Conservation (phyloP, 352 stramenopile species). For the Globisporangium cederbergense region DNA sequence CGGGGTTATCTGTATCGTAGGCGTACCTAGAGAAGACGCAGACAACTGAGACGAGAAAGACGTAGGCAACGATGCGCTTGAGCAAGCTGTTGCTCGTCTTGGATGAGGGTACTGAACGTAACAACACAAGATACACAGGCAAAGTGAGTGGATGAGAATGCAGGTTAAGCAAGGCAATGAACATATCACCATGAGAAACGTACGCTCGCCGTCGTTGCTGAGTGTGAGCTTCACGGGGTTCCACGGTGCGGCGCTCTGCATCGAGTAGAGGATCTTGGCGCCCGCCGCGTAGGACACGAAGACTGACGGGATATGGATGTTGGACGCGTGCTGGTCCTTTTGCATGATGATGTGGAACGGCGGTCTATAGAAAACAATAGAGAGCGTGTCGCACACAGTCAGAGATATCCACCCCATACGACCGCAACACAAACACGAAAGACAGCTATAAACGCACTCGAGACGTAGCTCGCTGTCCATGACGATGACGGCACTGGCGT, state of each 20-base stretch:
- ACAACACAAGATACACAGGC: conserved; percentile 1
- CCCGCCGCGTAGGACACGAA: conserved; percentile 71
- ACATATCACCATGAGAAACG: conserved; percentile 13
- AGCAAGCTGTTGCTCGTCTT: conserved; percentile 57
- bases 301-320: conserved; percentile 60
- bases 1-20: too few relatives aligned
- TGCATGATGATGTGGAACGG: conserved; percentile 86
- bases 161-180: background rate
- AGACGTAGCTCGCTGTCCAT: conserved; percentile 62
- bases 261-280: conserved; percentile 43
- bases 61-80: conserved; percentile 68
- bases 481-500: conserved; percentile 64
- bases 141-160: background rate
- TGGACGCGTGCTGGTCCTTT: conserved; percentile 67
- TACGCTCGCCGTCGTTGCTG: conserved; percentile 54
- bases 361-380: conserved; percentile 26
- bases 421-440: too few relatives aligned
- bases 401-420: background rate
- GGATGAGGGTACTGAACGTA: conserved; percentile 37
- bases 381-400: background rate
- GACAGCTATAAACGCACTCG: conserved; percentile 34
- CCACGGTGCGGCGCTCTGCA: conserved; percentile 46
- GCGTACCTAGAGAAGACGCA: conserved; percentile 65
- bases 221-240: conserved; percentile 55
- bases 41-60: conserved; percentile 76